A percentile compares a stretch with the other conserved stretches of the same genome.
phyloP scores from a whole-genome alignment of 1,284 basidiomycete genomes.

The Gomphus sp. region DNA sequence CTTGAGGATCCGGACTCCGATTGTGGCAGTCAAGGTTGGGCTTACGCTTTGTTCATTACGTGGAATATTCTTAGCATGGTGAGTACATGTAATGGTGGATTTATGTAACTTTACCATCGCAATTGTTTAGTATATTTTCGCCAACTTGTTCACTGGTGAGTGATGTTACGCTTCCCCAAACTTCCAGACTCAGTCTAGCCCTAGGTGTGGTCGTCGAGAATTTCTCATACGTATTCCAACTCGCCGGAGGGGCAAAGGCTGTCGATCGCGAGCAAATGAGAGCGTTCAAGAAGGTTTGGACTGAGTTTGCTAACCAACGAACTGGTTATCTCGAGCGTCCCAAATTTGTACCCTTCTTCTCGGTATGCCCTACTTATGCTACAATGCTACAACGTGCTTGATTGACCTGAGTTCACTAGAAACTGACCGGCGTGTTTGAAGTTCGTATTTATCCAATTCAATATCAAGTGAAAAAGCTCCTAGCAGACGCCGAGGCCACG shows the following conservation, averaged over 20 bases:
- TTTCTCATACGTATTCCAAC: conserved; percentile 94
- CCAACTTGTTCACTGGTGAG: conserved; percentile 86
- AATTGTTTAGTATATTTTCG: conserved; percentile 73
- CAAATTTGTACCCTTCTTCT: conserved; percentile 75
- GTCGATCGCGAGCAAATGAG: conserved; percentile 89
- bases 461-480: conserved; percentile 51
- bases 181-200: background rate
- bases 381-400: background rate
- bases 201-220: conserved; percentile 90
- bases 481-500: conserved; percentile 35
- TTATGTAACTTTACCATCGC: background rate
- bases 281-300: conserved; percentile 92
- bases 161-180: conserved; percentile 20
- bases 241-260: conserved; percentile 68
- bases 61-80: conserved; percentile 99
- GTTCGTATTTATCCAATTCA: conserved; percentile 74
- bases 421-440: conserved; percentile 76
- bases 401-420: conserved; percentile 30
- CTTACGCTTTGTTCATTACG: conserved; percentile 84
- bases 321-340: conserved; percentile 72
- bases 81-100: conserved; percentile 18
- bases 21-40: conserved; percentile 84
- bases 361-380: conserved; percentile 37
- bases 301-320: conserved; percentile 69
- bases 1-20: conserved; percentile 54